Conservation (phyloP, 768 basidiomycete genomes). For the Trametes villosa region DNA sequence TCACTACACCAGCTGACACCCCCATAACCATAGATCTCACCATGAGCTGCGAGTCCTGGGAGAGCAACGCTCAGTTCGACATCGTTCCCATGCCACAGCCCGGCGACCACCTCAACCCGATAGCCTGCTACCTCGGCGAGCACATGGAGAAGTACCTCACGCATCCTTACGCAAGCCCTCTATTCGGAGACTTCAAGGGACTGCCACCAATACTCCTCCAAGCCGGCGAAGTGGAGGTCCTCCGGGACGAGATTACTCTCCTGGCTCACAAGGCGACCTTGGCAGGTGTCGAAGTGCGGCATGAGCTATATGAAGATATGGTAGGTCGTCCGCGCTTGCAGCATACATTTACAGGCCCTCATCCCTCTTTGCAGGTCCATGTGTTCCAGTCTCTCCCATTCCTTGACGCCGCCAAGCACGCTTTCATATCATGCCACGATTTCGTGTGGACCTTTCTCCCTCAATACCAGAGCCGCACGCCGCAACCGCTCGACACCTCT, state of each 20-base stretch:
- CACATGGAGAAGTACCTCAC: constrained; percentile 82
- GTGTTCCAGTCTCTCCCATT: constrained; percentile 92
- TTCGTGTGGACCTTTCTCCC: constrained; percentile 70
- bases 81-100: constrained; percentile 73
- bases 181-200: constrained; percentile 88
- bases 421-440: constrained; percentile 70
- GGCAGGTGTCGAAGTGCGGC: constrained; percentile 82
- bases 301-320: constrained; percentile 91
- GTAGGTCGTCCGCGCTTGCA: constrained; percentile 48
- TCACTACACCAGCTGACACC: background rate
- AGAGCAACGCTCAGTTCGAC: constrained; percentile 87
- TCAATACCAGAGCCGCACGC: constrained; percentile 50
- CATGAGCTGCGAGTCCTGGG: constrained; percentile 98
- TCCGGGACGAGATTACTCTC: constrained; percentile 92
- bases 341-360: background rate
- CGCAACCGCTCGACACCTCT: constrained; percentile 54
- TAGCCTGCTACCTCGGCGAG: constrained; percentile 91
- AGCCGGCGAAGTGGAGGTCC: constrained; percentile 91
- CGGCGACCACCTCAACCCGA: constrained; percentile 89
- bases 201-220: constrained; percentile 92
- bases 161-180: constrained; percentile 93
- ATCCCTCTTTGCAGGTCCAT: constrained; percentile 60
- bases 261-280: constrained; percentile 91
- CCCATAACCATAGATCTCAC: constrained; percentile 68
- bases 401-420: constrained; percentile 62